A percentile compares a stretch with the other conserved stretches of the same genome.
These are phyloP conservation scores for Litchi chinensis DNA, from an alignment of 345 rosid species.

Conservation along the genomic window DNA sequence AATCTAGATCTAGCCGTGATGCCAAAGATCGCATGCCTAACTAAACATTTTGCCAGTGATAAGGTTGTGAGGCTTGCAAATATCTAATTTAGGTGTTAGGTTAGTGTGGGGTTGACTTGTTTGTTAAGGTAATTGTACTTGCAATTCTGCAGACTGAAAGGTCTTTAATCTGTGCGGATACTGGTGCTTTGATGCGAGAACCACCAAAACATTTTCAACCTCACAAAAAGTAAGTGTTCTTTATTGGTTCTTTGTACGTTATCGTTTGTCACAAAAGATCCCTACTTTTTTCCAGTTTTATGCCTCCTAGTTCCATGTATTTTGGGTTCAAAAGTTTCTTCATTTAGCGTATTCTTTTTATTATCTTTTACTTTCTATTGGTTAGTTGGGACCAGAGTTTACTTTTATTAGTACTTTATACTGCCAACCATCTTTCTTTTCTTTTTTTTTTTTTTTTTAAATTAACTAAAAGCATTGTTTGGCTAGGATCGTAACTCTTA, in stretches of 20 bases:
- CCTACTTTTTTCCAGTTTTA: not conserved
- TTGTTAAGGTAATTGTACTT: not conserved
- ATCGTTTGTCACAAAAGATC: slow-evolving; percentile 1
- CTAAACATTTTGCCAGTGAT: not conserved
- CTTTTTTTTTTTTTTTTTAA: too few relatives aligned
- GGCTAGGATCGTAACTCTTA: slow-evolving; percentile 1
- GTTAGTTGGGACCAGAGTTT: not conserved
- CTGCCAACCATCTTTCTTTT: too few relatives aligned
- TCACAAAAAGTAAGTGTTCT: slow-evolving; percentile 63
- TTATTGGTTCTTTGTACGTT: not conserved
- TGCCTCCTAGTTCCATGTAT: not conserved
- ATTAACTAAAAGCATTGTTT: not conserved
- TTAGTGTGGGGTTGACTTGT: not conserved
- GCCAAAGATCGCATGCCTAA: not conserved
- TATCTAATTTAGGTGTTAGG: not conserved
- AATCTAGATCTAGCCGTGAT: not conserved
- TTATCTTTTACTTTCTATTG: not conserved
- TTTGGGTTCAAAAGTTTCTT: not conserved
- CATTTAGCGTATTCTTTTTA: not conserved
- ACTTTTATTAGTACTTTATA: not conserved
- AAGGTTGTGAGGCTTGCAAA: slow-evolving; percentile 1
- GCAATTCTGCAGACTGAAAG: slow-evolving; percentile 68
- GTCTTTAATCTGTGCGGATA: slow-evolving; percentile 89
- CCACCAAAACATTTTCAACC: slow-evolving; percentile 60
- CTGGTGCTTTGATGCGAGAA: slow-evolving; percentile 82